Evolutionary conservation across 768 basidiomycete genomes (phyloP).

Genomic region (Leucosporidium scottii): DNA sequence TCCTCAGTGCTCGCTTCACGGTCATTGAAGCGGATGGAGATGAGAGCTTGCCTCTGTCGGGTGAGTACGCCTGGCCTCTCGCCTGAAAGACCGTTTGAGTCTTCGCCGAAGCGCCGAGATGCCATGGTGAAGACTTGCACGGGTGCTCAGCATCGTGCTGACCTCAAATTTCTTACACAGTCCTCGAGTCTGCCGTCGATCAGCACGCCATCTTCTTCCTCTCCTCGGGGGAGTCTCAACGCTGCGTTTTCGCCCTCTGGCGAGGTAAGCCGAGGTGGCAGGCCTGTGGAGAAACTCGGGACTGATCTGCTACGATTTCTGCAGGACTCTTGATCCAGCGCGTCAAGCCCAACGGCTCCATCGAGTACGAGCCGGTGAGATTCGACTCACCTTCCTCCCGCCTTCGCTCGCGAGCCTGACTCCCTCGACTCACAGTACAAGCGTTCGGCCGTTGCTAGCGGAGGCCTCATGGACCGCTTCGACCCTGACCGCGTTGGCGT

Average conservation of each 20-base stretch:
- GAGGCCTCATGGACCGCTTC: constrained; percentile 19
- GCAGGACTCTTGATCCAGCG: constrained; percentile 29
- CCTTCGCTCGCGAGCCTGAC: neutral
- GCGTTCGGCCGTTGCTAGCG: constrained; percentile 3
- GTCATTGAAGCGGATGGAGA: constrained; percentile 36
- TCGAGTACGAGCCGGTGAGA: constrained; percentile 26
- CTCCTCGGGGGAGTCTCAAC: constrained; percentile 33
- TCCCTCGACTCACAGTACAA: constrained; percentile 18
- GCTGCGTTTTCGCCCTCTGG: constrained; percentile 37
- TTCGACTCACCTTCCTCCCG: too few species aligned
- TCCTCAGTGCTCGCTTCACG: constrained; percentile 29
- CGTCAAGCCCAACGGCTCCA: constrained; percentile 5
- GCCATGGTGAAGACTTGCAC: too few species aligned
- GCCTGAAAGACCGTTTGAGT: too few species aligned
- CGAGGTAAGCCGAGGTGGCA: constrained; percentile 8
- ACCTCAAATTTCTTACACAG: neutral
- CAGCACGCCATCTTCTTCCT: constrained; percentile 37
- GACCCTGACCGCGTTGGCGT: constrained; percentile 32
- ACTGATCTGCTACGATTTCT: too few species aligned
- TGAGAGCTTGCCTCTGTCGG: constrained; percentile 27
- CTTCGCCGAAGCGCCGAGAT: too few species aligned
- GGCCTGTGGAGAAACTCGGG: too few species aligned
- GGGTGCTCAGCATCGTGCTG: too few species aligned
- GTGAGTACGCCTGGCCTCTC: too few species aligned
- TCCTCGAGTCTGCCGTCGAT: constrained; percentile 36